Conservation (phyloP, 768 basidiomycete genomes). For the Kwoniella sp. region DNA sequence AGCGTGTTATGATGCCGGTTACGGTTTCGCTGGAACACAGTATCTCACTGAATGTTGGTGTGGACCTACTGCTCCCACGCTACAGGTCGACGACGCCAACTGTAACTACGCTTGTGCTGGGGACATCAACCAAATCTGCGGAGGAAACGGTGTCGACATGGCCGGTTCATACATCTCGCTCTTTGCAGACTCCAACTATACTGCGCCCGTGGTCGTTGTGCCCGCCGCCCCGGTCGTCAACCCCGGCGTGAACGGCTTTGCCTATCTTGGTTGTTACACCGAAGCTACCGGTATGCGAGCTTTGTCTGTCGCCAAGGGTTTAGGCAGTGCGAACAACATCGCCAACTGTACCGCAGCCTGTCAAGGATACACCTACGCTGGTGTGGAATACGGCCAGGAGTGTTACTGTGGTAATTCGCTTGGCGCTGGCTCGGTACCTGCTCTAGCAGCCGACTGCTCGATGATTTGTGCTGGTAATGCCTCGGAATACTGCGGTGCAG, state of each 20-base stretch:
- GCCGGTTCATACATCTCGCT: conserved; percentile 21
- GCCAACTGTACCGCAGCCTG: conserved; percentile 65
- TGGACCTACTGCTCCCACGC: conserved; percentile 1
- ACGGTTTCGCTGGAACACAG: conserved; percentile 53
- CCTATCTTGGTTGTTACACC: conserved; percentile 42
- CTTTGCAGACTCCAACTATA: conserved; percentile 5
- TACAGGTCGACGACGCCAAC: conserved; percentile 22
- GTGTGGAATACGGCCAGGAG: conserved; percentile 61
- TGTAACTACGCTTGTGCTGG: conserved; percentile 38
- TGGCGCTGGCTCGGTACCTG: conserved; percentile 63
- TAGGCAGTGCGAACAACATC: conserved; percentile 19
- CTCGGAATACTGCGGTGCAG: conserved; percentile 53
- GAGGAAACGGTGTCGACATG: conserved; percentile 21
- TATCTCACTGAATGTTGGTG: conserved; percentile 50
- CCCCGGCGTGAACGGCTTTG: conserved; percentile 32
- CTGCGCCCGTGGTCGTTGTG: neutral
- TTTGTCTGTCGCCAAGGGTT: conserved; percentile 29
- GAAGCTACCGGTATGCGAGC: conserved; percentile 40
- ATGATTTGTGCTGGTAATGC: conserved; percentile 74
- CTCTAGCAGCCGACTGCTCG: conserved; percentile 60
- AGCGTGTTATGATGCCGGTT: conserved; percentile 49
- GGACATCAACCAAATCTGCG: conserved; percentile 22
- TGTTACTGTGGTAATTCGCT: conserved; percentile 67
- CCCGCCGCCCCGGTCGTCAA: conserved; percentile 8
- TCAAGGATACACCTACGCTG: conserved; percentile 68